Evolutionary conservation across 164 flowering plant genomes (phyloP), one percentile per base, ranked within the genome.

Genomic region (Euptelea pleiosperma): DNA sequence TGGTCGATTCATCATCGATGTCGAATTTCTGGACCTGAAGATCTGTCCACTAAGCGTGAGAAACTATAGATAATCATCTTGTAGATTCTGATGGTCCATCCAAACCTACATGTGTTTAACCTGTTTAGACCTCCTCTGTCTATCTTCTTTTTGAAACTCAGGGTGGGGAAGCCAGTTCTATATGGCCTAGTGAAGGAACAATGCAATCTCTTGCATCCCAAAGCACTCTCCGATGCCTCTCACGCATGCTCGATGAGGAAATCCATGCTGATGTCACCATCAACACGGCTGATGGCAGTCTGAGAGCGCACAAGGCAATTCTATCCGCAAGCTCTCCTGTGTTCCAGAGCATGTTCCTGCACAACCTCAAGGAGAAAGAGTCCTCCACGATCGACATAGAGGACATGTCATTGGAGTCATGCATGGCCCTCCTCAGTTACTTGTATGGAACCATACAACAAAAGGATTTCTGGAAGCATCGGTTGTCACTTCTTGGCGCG

Each of bases 21-120:
- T 89, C 19, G 98, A 91, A 76, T 91, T 91, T 73, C 73, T 91
- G 55, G 98, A 91, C 66, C 72, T 91, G 60, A 86, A 80, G 77
- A 73, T 85, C 52, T 75, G 39, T 75, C 73, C 83, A 59, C 9
- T 79, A 37, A 77, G 73, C 73, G 96, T 88, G 59, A 83, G 90
- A 36, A 49, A 41, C 55, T 49, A 51, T 25, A 22, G 52, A 41
- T 50, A 1, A 28, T 49, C 11, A 51, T 24, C 9, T 43, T 42
- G 30, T n/a, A 26, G n/a, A 37, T 14, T 19, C 22, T 28, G 2
- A 60, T 19, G 7, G 21, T 30, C 12, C 15, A 18, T 2, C 18
- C 41, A 12, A 52, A 5, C 16, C 35, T n/a, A n/a, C n/a, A n/a
- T n/a, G n/a, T n/a, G n/a, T n/a, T n/a, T n/a, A n/a, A n/a, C 28